Conservation (phyloP, 2,329 filamentous ascomycete species). For the Paradendryphiella salina region DNA sequence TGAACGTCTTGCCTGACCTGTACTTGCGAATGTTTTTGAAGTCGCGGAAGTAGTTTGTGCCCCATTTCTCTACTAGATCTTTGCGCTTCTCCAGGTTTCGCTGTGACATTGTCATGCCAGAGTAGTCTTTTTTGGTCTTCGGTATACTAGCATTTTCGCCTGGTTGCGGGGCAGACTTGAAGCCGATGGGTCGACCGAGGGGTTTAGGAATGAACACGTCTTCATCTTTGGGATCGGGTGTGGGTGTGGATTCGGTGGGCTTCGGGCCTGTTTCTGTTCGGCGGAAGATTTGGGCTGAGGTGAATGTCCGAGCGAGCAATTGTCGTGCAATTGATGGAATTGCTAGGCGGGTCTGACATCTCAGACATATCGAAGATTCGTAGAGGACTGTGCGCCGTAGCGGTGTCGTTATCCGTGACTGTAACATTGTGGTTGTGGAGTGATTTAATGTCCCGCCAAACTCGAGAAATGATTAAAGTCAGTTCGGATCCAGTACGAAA, state of each 20-base stretch:
- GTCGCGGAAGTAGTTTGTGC: constrained; percentile 93
- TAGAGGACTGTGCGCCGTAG: constrained; percentile 21
- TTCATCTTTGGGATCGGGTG: constrained; percentile 27
- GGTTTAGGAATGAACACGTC: constrained; percentile 55
- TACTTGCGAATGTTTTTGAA: constrained; percentile 81
- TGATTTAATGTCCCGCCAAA: constrained; percentile 7
- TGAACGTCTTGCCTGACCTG: constrained; percentile 85
- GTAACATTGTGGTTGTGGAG: constrained; percentile 32
- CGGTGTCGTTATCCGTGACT: constrained; percentile 34
- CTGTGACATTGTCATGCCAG: constrained; percentile 37
- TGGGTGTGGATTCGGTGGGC: constrained; percentile 8
- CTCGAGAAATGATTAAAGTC: constrained; percentile 17
- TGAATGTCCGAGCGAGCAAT: constrained; percentile 27
- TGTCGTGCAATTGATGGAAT: constrained; percentile 17
- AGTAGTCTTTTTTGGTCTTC: constrained; percentile 41
- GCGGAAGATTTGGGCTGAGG: constrained; percentile 28
- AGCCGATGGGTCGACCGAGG: constrained; percentile 76
- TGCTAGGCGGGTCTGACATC: constrained; percentile 19
- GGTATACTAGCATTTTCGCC: constrained; percentile 86
- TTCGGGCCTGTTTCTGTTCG: constrained; percentile 19
- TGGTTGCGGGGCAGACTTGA: constrained; percentile 69
- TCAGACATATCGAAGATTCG: constrained; percentile 20
- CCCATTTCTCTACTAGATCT: constrained; percentile 74
- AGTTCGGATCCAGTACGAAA: constrained; percentile 20
- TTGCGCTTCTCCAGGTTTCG: constrained; percentile 72